Conservation (phyloP, 495 filamentous ascomycete genomes). For the Cercophora scortea region DNA sequence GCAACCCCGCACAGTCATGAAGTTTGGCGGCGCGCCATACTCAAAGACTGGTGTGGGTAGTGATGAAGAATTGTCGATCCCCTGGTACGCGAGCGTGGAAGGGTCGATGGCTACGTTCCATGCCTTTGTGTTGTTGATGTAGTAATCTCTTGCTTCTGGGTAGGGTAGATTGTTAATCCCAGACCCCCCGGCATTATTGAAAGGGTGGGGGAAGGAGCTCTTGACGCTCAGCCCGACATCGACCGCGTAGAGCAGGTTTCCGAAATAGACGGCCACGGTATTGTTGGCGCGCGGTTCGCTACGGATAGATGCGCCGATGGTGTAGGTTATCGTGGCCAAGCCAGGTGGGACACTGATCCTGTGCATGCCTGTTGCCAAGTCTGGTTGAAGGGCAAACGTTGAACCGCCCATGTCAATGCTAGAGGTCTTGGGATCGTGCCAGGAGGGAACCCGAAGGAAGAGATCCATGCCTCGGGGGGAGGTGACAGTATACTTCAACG, state of each 20-base stretch:
- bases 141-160: conserved; percentile 29
- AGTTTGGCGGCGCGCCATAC: conserved; percentile 38
- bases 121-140: conserved; percentile 25
- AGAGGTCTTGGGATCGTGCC: conserved; percentile 23
- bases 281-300: conserved; percentile 39
- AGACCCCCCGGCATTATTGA: conserved; percentile 1
- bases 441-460: conserved; percentile 42
- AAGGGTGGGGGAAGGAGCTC: conserved; percentile 10
- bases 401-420: conserved; percentile 13
- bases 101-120: conserved; percentile 49
- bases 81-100: conserved; percentile 9
- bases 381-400: conserved; percentile 15
- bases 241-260: conserved; percentile 48
- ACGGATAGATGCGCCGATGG: conserved; percentile 18
- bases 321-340: conserved; percentile 15
- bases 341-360: conserved; percentile 23
- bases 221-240: conserved; percentile 24
- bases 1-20: conserved; percentile 44
- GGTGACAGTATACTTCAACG: conserved; percentile 39
- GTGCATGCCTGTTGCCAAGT: conserved; percentile 23
- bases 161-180: conserved; percentile 9
- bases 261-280: conserved; percentile 47
- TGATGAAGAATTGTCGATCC: conserved; percentile 1
- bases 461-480: conserved; percentile 34
- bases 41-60: conserved; percentile 43